These are phyloP conservation scores for Guillardia theta DNA, from an alignment of 78 protist genomes.

Conservation along the genomic window DNA sequence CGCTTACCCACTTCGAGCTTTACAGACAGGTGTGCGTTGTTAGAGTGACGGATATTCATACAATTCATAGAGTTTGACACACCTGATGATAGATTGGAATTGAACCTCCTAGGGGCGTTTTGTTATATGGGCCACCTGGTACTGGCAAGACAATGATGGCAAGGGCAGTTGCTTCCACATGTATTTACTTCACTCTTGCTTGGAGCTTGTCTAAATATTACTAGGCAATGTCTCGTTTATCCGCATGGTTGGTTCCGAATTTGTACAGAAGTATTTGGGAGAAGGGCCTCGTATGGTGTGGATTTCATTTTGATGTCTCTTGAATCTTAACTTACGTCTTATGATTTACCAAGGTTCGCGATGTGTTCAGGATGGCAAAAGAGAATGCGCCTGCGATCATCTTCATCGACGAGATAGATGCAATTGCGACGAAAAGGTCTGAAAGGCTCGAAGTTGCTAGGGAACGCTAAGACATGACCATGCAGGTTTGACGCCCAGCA, in stretches of 20 bases:
- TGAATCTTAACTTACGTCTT: too few species aligned
- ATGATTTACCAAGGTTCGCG: slow-evolving; percentile 60
- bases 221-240: slow-evolving; percentile 28
- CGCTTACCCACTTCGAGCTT: slow-evolving; percentile 54
- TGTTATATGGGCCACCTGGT: slow-evolving; percentile 99
- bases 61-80: too few species aligned
- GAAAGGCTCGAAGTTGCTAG: too few species aligned
- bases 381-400: slow-evolving; percentile 99
- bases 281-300: slow-evolving; percentile 99
- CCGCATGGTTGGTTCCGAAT: slow-evolving; percentile 98
- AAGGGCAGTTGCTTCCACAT: too few species aligned
- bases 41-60: too few species aligned
- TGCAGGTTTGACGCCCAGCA: slow-evolving; percentile 95
- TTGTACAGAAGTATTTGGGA: slow-evolving; percentile 99
- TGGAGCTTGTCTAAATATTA: neutral
- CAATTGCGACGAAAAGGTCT: slow-evolving; percentile 96
- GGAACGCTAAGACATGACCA: too few species aligned
- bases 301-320: too few species aligned
- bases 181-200: too few species aligned
- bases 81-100: too few species aligned
- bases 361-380: slow-evolving; percentile 69
- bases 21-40: too few species aligned
- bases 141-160: slow-evolving; percentile 95
- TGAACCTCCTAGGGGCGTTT: slow-evolving; percentile 99
- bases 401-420: slow-evolving; percentile 99